Evolutionary conservation across 257 asterid genomes (phyloP).

Genomic region (Primulina eburnea): DNA sequence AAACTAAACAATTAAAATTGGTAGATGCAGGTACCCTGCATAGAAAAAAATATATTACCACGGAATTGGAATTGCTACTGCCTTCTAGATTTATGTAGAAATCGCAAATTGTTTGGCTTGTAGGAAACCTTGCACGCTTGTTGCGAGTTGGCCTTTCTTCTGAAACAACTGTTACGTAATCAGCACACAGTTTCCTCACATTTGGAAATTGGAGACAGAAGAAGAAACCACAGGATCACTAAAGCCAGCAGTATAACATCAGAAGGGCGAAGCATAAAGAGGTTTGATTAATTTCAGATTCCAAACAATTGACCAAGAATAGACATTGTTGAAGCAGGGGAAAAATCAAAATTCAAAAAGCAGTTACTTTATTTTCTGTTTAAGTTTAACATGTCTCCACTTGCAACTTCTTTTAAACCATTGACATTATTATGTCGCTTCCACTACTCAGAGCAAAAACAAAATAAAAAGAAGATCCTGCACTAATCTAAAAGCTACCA

Average conservation of each 20-base stretch:
- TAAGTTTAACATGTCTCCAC: no score
- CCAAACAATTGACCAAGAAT: neutral
- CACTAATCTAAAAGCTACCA: neutral
- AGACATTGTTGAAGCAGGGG: conserved; percentile 3
- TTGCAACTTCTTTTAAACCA: neutral
- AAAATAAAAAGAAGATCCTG: neutral
- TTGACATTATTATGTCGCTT: neutral
- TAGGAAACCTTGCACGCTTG: conserved; percentile 53
- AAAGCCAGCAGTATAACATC: neutral
- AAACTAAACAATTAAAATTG: conserved; percentile 5
- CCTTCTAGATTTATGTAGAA: conserved; percentile 62
- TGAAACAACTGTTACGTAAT: conserved; percentile 31
- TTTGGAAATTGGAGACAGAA: neutral
- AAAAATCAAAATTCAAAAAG: neutral
- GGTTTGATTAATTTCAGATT: neutral
- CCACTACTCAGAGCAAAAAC: neutral
- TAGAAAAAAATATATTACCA: conserved; percentile 38
- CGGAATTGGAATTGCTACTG: conserved; percentile 44
- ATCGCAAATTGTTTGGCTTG: conserved; percentile 50
- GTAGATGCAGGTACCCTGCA: neutral
- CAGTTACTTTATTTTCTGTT: neutral
- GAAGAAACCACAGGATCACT: neutral
- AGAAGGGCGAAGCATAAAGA: conserved; percentile 1
- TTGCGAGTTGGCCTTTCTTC: conserved; percentile 51
- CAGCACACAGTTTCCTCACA: conserved; percentile 22